Percentiles rank a stretch among this genome's conserved stretches.
phyloP scores from a whole-genome alignment of 768 basidiomycete genomes.

The Calocybe gangraenosa region DNA sequence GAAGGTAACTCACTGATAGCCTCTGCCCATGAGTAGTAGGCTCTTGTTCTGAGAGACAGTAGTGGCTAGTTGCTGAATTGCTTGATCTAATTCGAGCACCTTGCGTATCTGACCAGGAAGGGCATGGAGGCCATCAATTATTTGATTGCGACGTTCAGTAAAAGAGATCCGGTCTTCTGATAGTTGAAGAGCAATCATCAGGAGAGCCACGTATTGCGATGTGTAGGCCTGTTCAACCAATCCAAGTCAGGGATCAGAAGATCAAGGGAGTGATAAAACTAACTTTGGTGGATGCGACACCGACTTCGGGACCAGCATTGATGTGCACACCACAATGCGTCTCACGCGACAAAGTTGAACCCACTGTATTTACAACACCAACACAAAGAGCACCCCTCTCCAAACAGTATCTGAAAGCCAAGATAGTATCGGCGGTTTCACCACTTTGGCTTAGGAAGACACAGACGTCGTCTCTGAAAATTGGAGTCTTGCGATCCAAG shows the following conservation, averaged over 20 bases:
- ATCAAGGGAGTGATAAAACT: constrained; percentile 12
- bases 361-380: constrained; percentile 98
- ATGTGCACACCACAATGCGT: constrained; percentile 99
- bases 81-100: constrained; percentile 75
- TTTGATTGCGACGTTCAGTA: constrained; percentile 83
- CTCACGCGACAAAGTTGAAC: constrained; percentile 95
- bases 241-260: not conserved
- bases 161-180: constrained; percentile 96
- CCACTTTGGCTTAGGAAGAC: constrained; percentile 97
- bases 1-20: constrained; percentile 73
- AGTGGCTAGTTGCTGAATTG: constrained; percentile 79
- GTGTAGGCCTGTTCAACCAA: constrained; percentile 74
- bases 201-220: constrained; percentile 95
- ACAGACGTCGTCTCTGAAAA: constrained; percentile 98
- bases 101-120: constrained; percentile 86
- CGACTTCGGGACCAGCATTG: constrained; percentile 98
- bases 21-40: constrained; percentile 94
- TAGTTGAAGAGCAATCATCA: constrained; percentile 98
- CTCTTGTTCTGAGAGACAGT: constrained; percentile 79
- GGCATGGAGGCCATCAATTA: constrained; percentile 90
- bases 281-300: constrained; percentile 98
- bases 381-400: constrained; percentile 96
- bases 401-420: constrained; percentile 93
- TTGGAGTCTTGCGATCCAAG: constrained; percentile 97
- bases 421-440: constrained; percentile 97